Conservation (phyloP, 2,329 filamentous ascomycete species). For the Sporothrix humicola region DNA sequence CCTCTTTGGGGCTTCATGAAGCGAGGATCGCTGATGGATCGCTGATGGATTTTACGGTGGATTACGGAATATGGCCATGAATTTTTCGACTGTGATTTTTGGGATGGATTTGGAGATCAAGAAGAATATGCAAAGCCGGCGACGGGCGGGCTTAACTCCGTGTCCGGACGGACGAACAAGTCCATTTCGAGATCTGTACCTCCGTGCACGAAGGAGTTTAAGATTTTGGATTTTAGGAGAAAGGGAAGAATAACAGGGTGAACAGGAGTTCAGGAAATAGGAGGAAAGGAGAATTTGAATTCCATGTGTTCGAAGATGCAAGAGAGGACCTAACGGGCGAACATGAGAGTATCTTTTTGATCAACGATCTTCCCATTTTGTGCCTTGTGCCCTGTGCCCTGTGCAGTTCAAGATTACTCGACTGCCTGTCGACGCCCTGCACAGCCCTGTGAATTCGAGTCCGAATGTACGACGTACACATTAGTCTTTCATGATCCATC, state of each 20-base stretch:
- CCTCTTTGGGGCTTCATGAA: neutral
- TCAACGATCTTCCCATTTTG: too few relatives aligned
- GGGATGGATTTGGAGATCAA: neutral
- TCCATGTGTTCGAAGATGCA: too few relatives aligned
- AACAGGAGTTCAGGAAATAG: constrained; percentile 7
- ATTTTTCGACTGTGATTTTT: too few relatives aligned
- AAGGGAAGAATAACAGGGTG: neutral
- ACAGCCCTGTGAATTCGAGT: neutral
- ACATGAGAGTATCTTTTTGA: too few relatives aligned
- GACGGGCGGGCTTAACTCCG: constrained; percentile 27
- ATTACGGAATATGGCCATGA: too few relatives aligned
- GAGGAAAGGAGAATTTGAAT: neutral
- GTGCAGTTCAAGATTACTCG: neutral
- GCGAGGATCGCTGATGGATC: neutral
- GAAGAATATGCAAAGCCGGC: neutral
- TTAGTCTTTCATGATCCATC: too few relatives aligned
- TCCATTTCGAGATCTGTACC: neutral
- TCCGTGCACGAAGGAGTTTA: neutral
- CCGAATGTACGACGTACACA: too few relatives aligned
- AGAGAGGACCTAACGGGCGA: constrained; percentile 11
- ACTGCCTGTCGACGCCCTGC: neutral
- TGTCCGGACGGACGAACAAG: constrained; percentile 20
- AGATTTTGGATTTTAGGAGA: neutral
- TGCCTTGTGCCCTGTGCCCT: neutral
- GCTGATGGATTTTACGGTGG: neutral